Percentiles rank a stretch among this genome's conserved stretches.
Conservation (phyloP, 257 asterid genomes). For the Nicotiana noctiflora region DNA sequence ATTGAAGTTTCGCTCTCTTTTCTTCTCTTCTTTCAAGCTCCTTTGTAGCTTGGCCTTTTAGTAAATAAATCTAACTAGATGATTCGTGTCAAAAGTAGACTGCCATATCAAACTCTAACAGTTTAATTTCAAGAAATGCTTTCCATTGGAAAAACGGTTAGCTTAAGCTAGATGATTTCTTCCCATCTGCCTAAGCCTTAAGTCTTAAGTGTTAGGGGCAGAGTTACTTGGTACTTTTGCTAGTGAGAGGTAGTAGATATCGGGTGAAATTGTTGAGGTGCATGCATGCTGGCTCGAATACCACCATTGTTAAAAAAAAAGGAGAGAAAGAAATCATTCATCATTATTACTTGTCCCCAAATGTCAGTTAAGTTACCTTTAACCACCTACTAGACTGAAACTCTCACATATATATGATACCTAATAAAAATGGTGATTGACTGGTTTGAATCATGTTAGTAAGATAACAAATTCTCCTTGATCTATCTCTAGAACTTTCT, state of each 20-base stretch:
- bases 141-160: background rate
- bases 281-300: too few species aligned
- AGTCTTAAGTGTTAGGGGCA: too few species aligned
- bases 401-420: background rate
- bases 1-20: too few species aligned
- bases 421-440: background rate
- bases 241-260: too few species aligned
- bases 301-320: too few species aligned
- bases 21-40: too few species aligned
- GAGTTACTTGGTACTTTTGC: too few species aligned
- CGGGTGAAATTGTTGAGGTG: too few species aligned
- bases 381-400: background rate
- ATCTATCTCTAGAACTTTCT: background rate
- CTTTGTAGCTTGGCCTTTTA: too few species aligned
- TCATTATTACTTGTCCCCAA: background rate
- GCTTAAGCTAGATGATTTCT: too few species aligned
- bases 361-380: background rate
- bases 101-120: background rate
- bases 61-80: too few species aligned
- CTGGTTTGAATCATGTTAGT: background rate
- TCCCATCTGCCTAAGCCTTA: too few species aligned
- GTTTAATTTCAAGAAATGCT: background rate
- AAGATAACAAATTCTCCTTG: background rate
- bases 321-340: background rate
- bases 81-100: background rate